phyloP scores from a whole-genome alignment of 768 basidiomycete species.

The Plicaturopsis crispa region DNA sequence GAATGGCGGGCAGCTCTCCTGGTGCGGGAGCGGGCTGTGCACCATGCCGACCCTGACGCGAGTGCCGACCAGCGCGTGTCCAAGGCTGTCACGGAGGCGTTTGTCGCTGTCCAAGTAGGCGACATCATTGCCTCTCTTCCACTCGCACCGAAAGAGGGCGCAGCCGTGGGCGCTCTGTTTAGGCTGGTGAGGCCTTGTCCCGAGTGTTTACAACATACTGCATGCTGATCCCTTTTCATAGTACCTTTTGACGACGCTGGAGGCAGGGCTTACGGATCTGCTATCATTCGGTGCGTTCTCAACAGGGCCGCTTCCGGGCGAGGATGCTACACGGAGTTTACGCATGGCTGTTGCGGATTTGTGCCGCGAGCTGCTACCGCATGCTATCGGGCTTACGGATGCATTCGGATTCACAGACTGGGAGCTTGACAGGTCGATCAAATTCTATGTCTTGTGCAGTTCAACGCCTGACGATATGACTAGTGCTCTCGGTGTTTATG shows the following conservation, averaged over 20 bases:
- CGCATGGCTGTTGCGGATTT: slow-evolving; percentile 40
- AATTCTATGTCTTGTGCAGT: neutral
- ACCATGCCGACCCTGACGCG: slow-evolving; percentile 38
- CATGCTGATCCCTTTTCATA: slow-evolving; percentile 15
- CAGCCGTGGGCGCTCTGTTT: slow-evolving; percentile 15
- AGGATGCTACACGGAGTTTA: slow-evolving; percentile 40
- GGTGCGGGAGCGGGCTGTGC: slow-evolving; percentile 31
- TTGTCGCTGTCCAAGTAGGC: slow-evolving; percentile 49
- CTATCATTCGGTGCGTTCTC: slow-evolving; percentile 51
- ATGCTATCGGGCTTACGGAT: slow-evolving; percentile 63
- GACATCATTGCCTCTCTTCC: slow-evolving; percentile 33
- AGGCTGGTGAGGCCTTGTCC: slow-evolving; percentile 22
- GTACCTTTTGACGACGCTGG: slow-evolving; percentile 56
- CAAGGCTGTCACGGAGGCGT: slow-evolving; percentile 62
- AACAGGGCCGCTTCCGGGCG: slow-evolving; percentile 31
- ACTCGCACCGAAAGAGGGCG: slow-evolving; percentile 11
- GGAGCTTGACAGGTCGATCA: slow-evolving; percentile 51
- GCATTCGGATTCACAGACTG: slow-evolving; percentile 72
- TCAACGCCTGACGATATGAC: neutral
- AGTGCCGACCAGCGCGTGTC: slow-evolving; percentile 50
- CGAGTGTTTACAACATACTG: slow-evolving; percentile 34
- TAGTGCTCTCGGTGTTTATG: slow-evolving; percentile 55
- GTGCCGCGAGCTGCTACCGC: slow-evolving; percentile 48
- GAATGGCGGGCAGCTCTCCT: slow-evolving; percentile 61
- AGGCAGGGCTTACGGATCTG: slow-evolving; percentile 49